These are phyloP conservation scores for Penicillium sp. DNA, from an alignment of 2,329 filamentous ascomycete genomes.

Conservation along the genomic window DNA sequence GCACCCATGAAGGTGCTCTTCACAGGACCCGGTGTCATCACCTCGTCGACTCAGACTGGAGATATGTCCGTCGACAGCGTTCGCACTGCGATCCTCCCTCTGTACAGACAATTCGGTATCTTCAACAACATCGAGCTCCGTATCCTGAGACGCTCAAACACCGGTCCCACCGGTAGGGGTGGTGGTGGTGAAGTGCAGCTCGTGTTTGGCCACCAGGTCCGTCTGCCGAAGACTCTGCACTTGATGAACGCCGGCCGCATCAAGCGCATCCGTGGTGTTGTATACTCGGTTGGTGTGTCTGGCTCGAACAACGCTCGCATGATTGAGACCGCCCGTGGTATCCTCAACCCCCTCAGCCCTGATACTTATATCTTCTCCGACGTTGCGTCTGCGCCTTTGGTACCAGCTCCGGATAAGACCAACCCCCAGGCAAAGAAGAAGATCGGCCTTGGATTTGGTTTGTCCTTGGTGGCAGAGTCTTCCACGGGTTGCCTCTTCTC, in stretches of 20 bases:
- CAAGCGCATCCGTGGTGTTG: conserved; percentile 86
- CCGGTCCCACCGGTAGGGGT: conserved; percentile 70
- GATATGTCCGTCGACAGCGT: conserved; percentile 93
- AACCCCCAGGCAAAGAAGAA: conserved; percentile 55
- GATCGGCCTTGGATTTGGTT: conserved; percentile 85
- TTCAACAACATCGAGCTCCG: conserved; percentile 80
- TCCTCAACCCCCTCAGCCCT: conserved; percentile 80
- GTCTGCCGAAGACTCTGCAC: conserved; percentile 91
- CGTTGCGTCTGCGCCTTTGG: conserved; percentile 59
- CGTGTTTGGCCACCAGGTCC: conserved; percentile 87
- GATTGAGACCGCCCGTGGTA: conserved; percentile 84
- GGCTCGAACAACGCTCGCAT: conserved; percentile 92
- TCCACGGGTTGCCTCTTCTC: conserved; percentile 83
- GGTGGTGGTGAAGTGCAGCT: conserved; percentile 93
- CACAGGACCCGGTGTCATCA: conserved; percentile 88
- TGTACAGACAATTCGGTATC: conserved; percentile 90
- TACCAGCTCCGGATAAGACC: conserved; percentile 69
- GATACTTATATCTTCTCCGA: conserved; percentile 88
- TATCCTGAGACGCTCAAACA: conserved; percentile 75
- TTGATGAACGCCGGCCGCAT: conserved; percentile 79
- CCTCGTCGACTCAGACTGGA: conserved; percentile 75
- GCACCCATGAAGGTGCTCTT: conserved; percentile 86
- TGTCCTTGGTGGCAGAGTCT: conserved; percentile 90
- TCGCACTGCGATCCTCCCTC: conserved; percentile 83
- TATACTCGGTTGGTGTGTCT: conserved; percentile 88